These are phyloP conservation scores for Neurospora sp. DNA, from an alignment of 495 filamentous ascomycete species.

Conservation along the genomic window DNA sequence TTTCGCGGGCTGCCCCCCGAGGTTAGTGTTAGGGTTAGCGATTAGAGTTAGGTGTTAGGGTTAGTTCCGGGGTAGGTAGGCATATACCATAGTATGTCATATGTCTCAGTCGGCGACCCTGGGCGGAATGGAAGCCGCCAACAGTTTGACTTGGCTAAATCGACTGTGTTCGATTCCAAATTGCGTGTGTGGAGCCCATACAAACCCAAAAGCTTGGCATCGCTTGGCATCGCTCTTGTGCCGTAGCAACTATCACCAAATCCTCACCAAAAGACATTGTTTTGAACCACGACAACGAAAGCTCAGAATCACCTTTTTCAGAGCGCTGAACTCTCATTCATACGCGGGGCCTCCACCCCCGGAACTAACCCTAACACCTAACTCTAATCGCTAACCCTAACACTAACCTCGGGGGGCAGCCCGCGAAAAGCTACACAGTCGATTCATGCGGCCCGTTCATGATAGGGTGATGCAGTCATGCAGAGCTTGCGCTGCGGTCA, in stretches of 20 bases:
- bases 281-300: not conserved
- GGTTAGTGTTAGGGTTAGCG: no score
- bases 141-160: not conserved
- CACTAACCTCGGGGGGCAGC: not conserved
- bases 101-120: not conserved
- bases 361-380: not conserved
- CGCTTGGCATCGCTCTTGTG: not conserved
- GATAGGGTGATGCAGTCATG: not conserved
- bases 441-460: no score
- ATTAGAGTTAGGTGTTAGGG: no score
- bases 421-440: no score
- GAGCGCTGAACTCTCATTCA: not conserved
- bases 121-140: not conserved
- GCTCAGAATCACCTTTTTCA: not conserved
- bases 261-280: not conserved
- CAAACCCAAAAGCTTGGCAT: not conserved
- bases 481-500: not conserved
- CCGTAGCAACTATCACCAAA: not conserved
- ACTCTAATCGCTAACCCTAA: not conserved
- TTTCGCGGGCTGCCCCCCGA: no score
- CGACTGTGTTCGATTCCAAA: no score
- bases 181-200: no score
- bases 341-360: not conserved
- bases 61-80: not conserved
- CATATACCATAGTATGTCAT: not conserved